Evolutionary conservation across 371 early-diverging fungal genomes (phyloP), one percentile per base, ranked within the genome.

Genomic region (Mycotypha africana): DNA sequence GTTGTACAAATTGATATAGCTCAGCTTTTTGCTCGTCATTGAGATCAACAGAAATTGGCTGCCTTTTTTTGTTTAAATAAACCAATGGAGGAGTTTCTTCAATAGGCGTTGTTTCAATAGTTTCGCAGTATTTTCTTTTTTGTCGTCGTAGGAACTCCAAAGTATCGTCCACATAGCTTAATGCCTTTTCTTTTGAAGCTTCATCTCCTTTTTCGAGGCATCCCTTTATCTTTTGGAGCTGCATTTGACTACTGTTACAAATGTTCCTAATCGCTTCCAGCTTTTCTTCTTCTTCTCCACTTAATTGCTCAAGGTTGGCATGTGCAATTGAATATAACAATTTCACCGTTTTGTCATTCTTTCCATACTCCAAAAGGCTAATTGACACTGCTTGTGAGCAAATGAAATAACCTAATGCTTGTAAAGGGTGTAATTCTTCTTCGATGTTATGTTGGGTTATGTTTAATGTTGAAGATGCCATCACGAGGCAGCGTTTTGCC

Each of bases 51-150:
- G 46, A 2, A n/a, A 6, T 49, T 49, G 36, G 1, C 23, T 23
- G 32, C 45, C 38, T 51, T 21, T 45, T 51, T 44, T 45, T 50
- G 38, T 45, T 40, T 16, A 51, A 41, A 47, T 47, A 38, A 15
- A 47, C 42, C 30, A 33, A 42, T 10, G 45, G 46, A 53, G 47
- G 53, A 28, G 47, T 32, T 46, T 53, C 47, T 53, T 47, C 47
- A 47, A 46, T 33, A 2, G 47, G 32, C 5, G 38, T 39, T 49
- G 45, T 49, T 48, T 55, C 45, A 21, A 45, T 44, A 10, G 40
- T 37, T 39, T 55, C 39, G 30, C 54, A 53, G 48, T 53, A 47
- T 53, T 53, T 51, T 43, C 38, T 47, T 46, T 38, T 53, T 36
- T 54, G 45, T 43, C 47, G 49, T 32, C 40, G 55, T 36, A 43